Evolutionary conservation across 805 yeast species (phyloP).

Genomic region (Priceomyces medius): DNA sequence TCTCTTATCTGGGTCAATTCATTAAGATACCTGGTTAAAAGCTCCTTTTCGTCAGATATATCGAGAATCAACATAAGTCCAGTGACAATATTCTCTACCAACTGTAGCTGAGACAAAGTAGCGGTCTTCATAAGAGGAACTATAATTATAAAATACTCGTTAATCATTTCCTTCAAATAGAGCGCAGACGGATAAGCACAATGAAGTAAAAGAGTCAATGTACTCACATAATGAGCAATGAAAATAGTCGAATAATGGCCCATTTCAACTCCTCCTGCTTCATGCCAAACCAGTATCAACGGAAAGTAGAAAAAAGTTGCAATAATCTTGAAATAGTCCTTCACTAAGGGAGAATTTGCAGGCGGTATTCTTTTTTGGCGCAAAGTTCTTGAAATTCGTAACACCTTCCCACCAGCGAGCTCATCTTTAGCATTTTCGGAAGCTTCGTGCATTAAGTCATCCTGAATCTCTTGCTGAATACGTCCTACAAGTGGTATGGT

Average conservation of each 20-base stretch:
- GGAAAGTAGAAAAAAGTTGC: constrained; percentile 53
- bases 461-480: constrained; percentile 23
- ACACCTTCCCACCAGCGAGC: constrained; percentile 39
- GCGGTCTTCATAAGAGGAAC: constrained; percentile 19
- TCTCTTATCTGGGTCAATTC: constrained; percentile 21
- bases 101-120: constrained; percentile 28
- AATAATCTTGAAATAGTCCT: constrained; percentile 44
- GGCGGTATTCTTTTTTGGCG: constrained; percentile 10
- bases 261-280: constrained; percentile 44
- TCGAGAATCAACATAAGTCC: constrained; percentile 37
- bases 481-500: background rate
- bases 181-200: constrained; percentile 56
- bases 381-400: constrained; percentile 42
- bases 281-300: constrained; percentile 51
- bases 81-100: constrained; percentile 39
- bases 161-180: constrained; percentile 55
- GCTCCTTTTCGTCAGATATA: constrained; percentile 26
- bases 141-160: constrained; percentile 46
- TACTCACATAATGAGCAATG: constrained; percentile 57
- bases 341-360: constrained; percentile 16
- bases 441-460: constrained; percentile 31
- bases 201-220: constrained; percentile 55
- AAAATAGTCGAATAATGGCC: constrained; percentile 57
- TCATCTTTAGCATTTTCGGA: constrained; percentile 31
- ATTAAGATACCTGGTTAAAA: constrained; percentile 21